Evolutionary conservation across 352 stramenopile species (phyloP).

Genomic region (Pythium guiyangense): DNA sequence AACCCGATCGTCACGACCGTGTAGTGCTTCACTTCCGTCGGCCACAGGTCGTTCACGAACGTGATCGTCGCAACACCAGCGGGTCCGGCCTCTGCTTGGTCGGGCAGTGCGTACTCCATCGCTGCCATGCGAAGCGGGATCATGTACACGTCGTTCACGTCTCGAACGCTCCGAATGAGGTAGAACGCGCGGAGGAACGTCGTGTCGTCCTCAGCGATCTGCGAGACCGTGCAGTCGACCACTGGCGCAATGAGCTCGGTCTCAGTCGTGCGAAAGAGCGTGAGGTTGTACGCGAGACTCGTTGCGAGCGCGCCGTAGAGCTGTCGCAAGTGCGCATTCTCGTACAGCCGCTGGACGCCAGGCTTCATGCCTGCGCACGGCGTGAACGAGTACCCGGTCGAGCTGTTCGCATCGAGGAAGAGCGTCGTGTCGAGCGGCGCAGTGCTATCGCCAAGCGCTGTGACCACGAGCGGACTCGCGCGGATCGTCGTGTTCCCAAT

Average conservation of each 20-base stretch:
- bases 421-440: conserved; percentile 19
- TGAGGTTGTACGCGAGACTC: conserved; percentile 24
- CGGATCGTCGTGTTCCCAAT: conserved; percentile 18
- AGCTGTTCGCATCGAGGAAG: conserved; percentile 16
- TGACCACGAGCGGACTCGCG: conserved; percentile 26
- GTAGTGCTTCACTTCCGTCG: conserved; percentile 14
- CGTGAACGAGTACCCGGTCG: conserved; percentile 9
- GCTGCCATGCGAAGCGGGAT: conserved; percentile 24
- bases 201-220: conserved; percentile 13
- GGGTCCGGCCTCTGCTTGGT: conserved; percentile 23
- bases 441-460: conserved; percentile 16
- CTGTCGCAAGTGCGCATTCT: conserved; percentile 19
- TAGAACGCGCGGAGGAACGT: conserved; percentile 32
- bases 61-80: conserved; percentile 23
- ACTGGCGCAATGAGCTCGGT: conserved; percentile 8
- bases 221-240: conserved; percentile 13
- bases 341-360: conserved; percentile 22
- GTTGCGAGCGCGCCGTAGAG: conserved; percentile 18
- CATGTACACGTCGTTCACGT: conserved; percentile 21
- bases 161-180: conserved; percentile 24
- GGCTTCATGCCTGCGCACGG: conserved; percentile 13
- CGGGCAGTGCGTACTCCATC: conserved; percentile 33
- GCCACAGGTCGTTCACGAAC: conserved; percentile 25
- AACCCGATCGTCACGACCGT: conserved; percentile 29
- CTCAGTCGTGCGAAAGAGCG: conserved; percentile 15